Conservation (phyloP, 1,139 yeast species). For the Yamadazyma pseudoaaseri region DNA sequence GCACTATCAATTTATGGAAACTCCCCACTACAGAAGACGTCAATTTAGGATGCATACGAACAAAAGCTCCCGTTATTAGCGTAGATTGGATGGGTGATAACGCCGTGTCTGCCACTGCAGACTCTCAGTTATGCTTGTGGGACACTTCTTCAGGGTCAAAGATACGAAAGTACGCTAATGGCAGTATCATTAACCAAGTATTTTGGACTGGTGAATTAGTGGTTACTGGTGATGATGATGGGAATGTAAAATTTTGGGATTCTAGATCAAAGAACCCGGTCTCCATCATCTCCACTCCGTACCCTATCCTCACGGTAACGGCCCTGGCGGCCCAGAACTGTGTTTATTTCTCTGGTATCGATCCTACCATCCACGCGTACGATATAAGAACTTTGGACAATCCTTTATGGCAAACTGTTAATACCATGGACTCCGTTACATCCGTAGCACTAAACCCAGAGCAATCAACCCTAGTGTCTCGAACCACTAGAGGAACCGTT, state of each 20-base stretch:
- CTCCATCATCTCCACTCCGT: constrained; percentile 39
- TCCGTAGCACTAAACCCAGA: constrained; percentile 50
- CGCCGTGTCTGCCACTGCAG: constrained; percentile 48
- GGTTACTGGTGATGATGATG: constrained; percentile 68
- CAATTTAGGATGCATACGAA: constrained; percentile 34
- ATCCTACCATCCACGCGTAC: constrained; percentile 57
- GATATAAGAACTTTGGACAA: constrained; percentile 45
- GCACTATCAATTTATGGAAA: constrained; percentile 45
- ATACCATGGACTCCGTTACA: constrained; percentile 53
- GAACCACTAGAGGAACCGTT: constrained; percentile 57
- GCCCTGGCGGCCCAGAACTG: constrained; percentile 37
- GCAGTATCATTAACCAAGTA: constrained; percentile 49
- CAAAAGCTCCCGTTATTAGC: constrained; percentile 49
- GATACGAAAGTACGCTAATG: constrained; percentile 43
- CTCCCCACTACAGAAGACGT: constrained; percentile 30
- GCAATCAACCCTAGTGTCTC: constrained; percentile 51
- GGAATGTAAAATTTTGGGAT: constrained; percentile 63
- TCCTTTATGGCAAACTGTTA: constrained; percentile 46
- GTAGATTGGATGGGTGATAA: constrained; percentile 45
- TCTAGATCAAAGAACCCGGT: constrained; percentile 48
- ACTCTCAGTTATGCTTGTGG: constrained; percentile 51
- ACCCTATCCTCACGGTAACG: constrained; percentile 56
- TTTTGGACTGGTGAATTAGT: constrained; percentile 28
- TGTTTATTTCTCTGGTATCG: constrained; percentile 65
- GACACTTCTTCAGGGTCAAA: constrained; percentile 57